Evolutionary conservation across 2,329 filamentous ascomycete species (phyloP), one percentile per base, ranked within the genome.

Genomic region (Zasmidium citrigriseum): DNA sequence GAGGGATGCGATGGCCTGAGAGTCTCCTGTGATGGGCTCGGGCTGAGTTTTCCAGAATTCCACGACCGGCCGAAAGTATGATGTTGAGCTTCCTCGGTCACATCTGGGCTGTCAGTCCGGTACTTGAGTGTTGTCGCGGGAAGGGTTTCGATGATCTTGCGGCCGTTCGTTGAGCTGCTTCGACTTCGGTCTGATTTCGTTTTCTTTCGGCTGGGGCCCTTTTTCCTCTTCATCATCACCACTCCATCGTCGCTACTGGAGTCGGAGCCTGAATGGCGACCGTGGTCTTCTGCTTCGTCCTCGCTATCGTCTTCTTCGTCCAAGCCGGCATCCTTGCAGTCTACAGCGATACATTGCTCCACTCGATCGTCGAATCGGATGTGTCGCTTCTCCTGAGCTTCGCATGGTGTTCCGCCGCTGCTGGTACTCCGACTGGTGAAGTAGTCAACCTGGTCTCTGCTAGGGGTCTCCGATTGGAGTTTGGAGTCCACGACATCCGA

Each of bases 361-460:
- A 99, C 95, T 76, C 93, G 90, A 71, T 97, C 90, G 71, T 97
- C 95, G 75, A 99, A 99, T 70, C 96, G 91, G 64, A 99, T 98
- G 72, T 96, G 93, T 60, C 88, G 92, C 69, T 86, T 84, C 68
- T 89, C 88, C 7, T 84, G 75, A 5, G 72, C 69, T 50, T 78
- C 85, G 76, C 58, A 80, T 4, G 85, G 84, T 2, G 84, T 91
- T 75, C 71, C 87, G 81, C 75, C 80, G 67, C 89, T 89, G 0
- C 92, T 96, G 0, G 89, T 89, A 53, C 62, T 71, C 7, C 85
- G 82, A 48, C 68, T 72, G 21, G 70, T 70, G 88, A 91, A 34
- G 86, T 86, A 82, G 52, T 88, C 82, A 64, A 83, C 83, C 50
- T 84, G 85, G 57, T 86, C 86, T 66, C 83, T 80, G 65, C 84